These are phyloP conservation scores for Musa itinerans DNA, from an alignment of 176 grass and related monocot genomes.

Conservation along the genomic window DNA sequence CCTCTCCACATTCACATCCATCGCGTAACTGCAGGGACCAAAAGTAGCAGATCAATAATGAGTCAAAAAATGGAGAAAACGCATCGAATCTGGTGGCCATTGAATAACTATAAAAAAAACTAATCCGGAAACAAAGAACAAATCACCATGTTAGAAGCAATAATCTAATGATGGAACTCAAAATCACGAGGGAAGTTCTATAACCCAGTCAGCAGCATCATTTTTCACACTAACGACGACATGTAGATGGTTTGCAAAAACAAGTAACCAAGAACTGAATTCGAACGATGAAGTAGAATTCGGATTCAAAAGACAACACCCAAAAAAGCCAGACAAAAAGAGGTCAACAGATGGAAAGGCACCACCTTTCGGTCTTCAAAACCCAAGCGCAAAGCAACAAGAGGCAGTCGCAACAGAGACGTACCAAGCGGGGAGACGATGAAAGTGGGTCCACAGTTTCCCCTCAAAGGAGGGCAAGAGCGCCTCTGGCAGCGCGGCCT, in stretches of 20 bases:
- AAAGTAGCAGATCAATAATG: not conserved
- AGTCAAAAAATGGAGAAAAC: too few species aligned
- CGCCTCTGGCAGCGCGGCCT: slow-evolving; percentile 3
- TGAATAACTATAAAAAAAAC: too few species aligned
- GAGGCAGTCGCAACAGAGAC: not conserved
- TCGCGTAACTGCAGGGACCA: not conserved
- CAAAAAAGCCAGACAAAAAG: too few species aligned
- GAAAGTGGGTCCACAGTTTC: slow-evolving; percentile 27
- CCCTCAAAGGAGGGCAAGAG: slow-evolving; percentile 25
- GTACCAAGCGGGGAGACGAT: slow-evolving; percentile 27
- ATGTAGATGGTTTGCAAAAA: too few species aligned
- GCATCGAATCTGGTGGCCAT: too few species aligned
- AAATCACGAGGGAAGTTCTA: too few species aligned
- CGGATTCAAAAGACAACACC: not conserved
- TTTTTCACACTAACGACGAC: too few species aligned
- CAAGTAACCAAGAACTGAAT: not conserved
- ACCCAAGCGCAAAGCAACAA: not conserved
- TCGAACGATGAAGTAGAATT: slow-evolving; percentile 1
- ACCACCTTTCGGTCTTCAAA: not conserved
- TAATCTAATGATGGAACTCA: not conserved
- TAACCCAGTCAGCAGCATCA: too few species aligned
- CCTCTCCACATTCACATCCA: slow-evolving; percentile 5
- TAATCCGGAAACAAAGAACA: too few species aligned
- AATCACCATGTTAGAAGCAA: not conserved
- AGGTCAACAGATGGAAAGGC: too few species aligned